Evolutionary conservation across 1,284 basidiomycete species (phyloP), one percentile per base, ranked within the genome.

Genomic region (Cystobasidium pallidum): DNA sequence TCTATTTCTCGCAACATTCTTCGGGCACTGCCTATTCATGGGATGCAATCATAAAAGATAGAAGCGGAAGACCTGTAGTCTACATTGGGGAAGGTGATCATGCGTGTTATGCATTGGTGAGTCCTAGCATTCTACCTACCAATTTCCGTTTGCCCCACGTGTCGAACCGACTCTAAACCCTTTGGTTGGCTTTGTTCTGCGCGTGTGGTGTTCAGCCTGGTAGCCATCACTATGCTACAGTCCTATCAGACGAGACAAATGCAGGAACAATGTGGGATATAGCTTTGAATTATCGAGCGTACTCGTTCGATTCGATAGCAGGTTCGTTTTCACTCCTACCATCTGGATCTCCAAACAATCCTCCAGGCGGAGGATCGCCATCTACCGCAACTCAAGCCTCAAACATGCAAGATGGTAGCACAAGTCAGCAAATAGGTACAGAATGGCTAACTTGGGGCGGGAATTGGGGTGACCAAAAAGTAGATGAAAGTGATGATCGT

Each of bases 391-490:
- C 41, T 21, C 34, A 30, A 49, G n/a, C 11, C 10, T 26, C 26
- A 51, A 51, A 17, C 26, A 28, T 10, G 26, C 51, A 52, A 43
- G 26, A 49, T 45, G n/a, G 1, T 24, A 28, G 32, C 51, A 58
- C 47, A 28, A 21, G 21, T n/a, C n/a, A n/a, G 8, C 26, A 54
- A 28, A 61, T 43, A 51, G 55, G 47, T 34, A 47, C 24, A 19
- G 51, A 55, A 24, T 71, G 68, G 68, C 28, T 71, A 2, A 52
- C 55, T 34, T 71, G 32, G 43, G 24, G 7, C 19, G 68, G 68
- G 1, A 15, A 71, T 64, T 71, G 68, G 68, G 68, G 68, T n/a
- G 61, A 71, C 36, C 13, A 71, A 36, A 1, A 64, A n/a, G 45
- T 32, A 26, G 21, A 28, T 30, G 51, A 71, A 15, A n/a, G 24